Conservation (phyloP, 306 rosid species). For the Canavalia ensiformis region DNA sequence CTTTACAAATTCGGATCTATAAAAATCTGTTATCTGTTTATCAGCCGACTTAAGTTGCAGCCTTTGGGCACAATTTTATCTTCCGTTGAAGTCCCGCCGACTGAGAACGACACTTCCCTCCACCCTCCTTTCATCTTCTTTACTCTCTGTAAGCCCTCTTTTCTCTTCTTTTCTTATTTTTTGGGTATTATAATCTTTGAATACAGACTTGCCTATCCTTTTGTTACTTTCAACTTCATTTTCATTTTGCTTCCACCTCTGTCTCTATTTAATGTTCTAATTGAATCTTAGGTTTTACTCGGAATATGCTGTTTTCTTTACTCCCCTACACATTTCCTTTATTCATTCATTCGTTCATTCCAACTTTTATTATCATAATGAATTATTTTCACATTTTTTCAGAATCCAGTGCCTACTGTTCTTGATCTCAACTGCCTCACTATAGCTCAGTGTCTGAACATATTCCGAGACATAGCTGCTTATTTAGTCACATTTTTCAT, state of each 20-base stretch:
- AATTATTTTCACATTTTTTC: constrained; percentile 20
- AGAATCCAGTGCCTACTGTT: constrained; percentile 33
- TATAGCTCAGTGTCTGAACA: constrained; percentile 1
- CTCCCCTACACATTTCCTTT: not conserved
- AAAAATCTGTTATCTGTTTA: too few relatives aligned
- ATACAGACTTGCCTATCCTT: not conserved
- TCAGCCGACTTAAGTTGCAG: not conserved
- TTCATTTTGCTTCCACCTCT: too few relatives aligned
- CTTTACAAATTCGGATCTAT: too few relatives aligned
- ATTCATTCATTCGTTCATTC: not conserved
- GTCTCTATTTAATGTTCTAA: too few relatives aligned
- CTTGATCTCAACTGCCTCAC: constrained; percentile 2
- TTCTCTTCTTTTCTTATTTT: not conserved
- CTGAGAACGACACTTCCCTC: not conserved
- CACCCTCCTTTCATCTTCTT: constrained; percentile 9
- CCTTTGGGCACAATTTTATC: not conserved
- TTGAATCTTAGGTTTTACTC: too few relatives aligned
- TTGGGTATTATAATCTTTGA: not conserved
- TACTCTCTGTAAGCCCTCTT: not conserved
- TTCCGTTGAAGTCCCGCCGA: not conserved
- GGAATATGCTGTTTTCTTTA: not conserved
- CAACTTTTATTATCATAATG: not conserved
- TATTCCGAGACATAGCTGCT: constrained; percentile 26
- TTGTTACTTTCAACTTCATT: too few relatives aligned
- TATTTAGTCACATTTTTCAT: not conserved